phyloP scores from a whole-genome alignment of 768 basidiomycete species.

The Tylopilus cervinicoccineus region DNA sequence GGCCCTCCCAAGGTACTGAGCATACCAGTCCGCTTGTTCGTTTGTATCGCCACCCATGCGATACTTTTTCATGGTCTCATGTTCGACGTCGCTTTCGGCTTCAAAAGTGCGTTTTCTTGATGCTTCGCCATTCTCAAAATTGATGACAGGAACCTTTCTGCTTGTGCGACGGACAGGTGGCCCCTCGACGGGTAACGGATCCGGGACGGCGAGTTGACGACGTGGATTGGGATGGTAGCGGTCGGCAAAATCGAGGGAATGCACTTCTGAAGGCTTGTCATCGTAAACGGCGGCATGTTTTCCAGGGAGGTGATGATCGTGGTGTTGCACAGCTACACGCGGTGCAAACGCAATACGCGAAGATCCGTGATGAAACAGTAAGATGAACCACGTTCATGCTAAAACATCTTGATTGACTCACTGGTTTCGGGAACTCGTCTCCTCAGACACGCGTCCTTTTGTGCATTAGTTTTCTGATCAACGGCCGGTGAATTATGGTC shows the following conservation, averaged over 20 bases:
- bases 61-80: constrained; percentile 46
- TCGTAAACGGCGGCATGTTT: constrained; percentile 12
- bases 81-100: constrained; percentile 42
- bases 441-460: constrained; percentile 37
- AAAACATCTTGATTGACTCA: constrained; percentile 30
- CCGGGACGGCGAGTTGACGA: constrained; percentile 5
- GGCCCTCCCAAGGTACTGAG: constrained; percentile 20
- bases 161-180: constrained; percentile 27
- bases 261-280: constrained; percentile 15
- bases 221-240: constrained; percentile 35
- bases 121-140: constrained; percentile 23
- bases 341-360: constrained; percentile 11
- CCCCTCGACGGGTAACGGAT: constrained; percentile 14
- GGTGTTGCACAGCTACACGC: constrained; percentile 22
- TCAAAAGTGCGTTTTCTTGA: constrained; percentile 42
- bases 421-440: constrained; percentile 45
- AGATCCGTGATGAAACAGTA: constrained; percentile 25
- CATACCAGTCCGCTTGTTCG: constrained; percentile 43
- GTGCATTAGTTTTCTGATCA: constrained; percentile 30
- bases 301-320: constrained; percentile 18
- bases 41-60: constrained; percentile 50
- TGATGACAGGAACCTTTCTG: constrained; percentile 28
- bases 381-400: constrained; percentile 20
- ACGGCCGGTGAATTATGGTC: constrained; percentile 21
- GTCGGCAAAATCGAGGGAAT: constrained; percentile 32